These are phyloP conservation scores for Pilaira anomala DNA, from an alignment of 192 early-diverging fungal genomes.

Conservation along the genomic window DNA sequence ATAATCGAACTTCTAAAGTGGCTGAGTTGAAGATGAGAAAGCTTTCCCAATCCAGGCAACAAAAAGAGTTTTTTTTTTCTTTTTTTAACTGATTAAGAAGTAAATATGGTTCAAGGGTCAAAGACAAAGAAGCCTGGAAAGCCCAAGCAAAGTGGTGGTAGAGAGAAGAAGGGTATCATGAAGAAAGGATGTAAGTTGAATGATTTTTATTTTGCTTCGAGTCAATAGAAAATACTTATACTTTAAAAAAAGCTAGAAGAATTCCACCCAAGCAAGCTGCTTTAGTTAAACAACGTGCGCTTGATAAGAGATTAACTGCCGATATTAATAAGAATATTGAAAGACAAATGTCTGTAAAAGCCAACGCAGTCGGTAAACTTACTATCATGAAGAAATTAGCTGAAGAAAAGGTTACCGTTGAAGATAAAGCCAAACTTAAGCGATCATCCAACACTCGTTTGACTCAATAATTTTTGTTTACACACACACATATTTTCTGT, in stretches of 20 bases:
- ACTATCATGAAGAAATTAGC: constrained; percentile 74
- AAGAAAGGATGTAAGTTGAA: constrained; percentile 27
- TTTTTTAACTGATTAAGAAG: neutral
- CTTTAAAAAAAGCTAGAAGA: constrained; percentile 18
- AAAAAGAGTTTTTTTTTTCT: too few relatives aligned
- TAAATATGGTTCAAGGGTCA: constrained; percentile 23
- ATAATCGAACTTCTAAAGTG: too few relatives aligned
- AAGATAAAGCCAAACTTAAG: constrained; percentile 1
- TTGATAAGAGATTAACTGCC: constrained; percentile 48
- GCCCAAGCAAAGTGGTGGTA: constrained; percentile 12
- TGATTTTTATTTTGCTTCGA: too few relatives aligned
- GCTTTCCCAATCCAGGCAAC: too few relatives aligned
- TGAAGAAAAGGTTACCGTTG: constrained; percentile 43
- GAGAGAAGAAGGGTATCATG: constrained; percentile 22
- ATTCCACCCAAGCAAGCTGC: constrained; percentile 37
- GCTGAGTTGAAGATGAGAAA: too few relatives aligned
- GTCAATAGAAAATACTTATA: neutral
- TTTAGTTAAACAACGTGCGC: constrained; percentile 26
- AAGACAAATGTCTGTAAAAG: constrained; percentile 66
- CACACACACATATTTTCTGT: too few relatives aligned
- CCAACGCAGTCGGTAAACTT: constrained; percentile 71
- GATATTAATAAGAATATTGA: constrained; percentile 56
- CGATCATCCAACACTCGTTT: constrained; percentile 10
- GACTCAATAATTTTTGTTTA: neutral
- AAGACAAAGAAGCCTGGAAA: constrained; percentile 1